phyloP scores from a whole-genome alignment of 2,329 filamentous ascomycete genomes.

The Fusarium tuaranense region DNA sequence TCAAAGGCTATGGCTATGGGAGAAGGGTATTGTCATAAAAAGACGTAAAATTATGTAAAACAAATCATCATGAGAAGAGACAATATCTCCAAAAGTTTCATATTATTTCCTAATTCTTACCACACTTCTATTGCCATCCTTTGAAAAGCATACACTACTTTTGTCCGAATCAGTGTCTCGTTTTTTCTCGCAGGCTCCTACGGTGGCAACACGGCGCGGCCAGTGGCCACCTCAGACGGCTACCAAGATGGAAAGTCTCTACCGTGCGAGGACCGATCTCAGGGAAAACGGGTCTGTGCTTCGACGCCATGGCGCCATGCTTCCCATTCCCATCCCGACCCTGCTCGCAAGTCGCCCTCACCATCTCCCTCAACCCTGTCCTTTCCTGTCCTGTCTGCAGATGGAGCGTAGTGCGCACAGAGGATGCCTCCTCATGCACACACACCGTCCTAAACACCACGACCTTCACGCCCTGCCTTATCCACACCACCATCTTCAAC shows the following conservation, averaged over 20 bases:
- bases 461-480: slow-evolving; percentile 7
- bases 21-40: not conserved
- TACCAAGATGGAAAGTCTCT: slow-evolving; percentile 16
- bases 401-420: not conserved
- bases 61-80: not conserved
- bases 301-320: slow-evolving; percentile 15
- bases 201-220: not conserved
- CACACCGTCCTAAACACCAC: slow-evolving; percentile 11
- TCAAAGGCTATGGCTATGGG: not conserved
- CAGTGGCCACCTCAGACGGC: not conserved
- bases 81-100: not conserved
- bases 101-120: not conserved
- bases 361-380: slow-evolving; percentile 2
- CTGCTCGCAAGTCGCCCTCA: not conserved
- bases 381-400: not conserved
- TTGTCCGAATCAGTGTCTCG: not conserved
- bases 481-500: slow-evolving; percentile 18
- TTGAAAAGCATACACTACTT: not conserved
- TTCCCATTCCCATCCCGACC: slow-evolving; percentile 13
- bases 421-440: not conserved
- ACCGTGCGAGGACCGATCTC: slow-evolving; percentile 11
- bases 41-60: not conserved
- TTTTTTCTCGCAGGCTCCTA: not conserved
- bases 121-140: not conserved
- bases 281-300: slow-evolving; percentile 7